Conservation (phyloP, 768 basidiomycete genomes). For the Boletus reticuloceps region DNA sequence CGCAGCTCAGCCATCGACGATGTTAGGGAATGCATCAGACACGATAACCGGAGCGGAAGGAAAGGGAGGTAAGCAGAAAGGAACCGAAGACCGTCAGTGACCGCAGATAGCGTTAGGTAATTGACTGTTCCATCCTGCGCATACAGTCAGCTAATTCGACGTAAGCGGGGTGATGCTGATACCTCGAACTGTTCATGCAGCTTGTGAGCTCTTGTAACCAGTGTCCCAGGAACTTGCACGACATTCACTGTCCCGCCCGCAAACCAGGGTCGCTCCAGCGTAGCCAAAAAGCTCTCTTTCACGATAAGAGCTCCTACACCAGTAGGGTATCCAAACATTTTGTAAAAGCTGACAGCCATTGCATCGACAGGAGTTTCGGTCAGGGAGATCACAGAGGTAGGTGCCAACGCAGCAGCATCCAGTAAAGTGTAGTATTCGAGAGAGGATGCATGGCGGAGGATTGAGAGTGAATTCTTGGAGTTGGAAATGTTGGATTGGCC, state of each 20-base stretch:
- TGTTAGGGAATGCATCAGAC: conserved; percentile 61
- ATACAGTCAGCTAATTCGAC: conserved; percentile 7
- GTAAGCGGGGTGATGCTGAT: conserved; percentile 3
- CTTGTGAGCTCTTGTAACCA: conserved; percentile 58
- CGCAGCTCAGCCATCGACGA: conserved; percentile 52
- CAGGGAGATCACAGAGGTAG: conserved; percentile 67
- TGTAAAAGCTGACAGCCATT: conserved; percentile 83
- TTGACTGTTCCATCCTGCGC: conserved; percentile 82
- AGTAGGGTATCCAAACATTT: conserved; percentile 88
- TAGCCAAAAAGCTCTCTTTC: conserved; percentile 61
- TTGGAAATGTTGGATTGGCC: conserved; percentile 84
- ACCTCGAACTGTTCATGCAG: conserved; percentile 81
- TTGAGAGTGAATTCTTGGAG: conserved; percentile 63
- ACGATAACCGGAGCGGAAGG: conserved; percentile 71
- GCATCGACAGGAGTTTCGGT: conserved; percentile 71
- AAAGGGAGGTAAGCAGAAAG: conserved; percentile 78
- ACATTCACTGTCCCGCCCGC: conserved; percentile 80
- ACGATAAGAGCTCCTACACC: conserved; percentile 80
- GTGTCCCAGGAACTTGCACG: conserved; percentile 75
- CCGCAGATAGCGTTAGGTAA: conserved; percentile 72
- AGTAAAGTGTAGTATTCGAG: conserved; percentile 75
- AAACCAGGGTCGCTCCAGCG: conserved; percentile 76
- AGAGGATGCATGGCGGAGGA: conserved; percentile 60
- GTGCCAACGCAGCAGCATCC: conserved; percentile 79
- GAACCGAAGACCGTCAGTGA: conserved; percentile 75